Percentiles rank a stretch among this genome's conserved stretches.
phyloP scores from a whole-genome alignment of 139 green algal genomes.

The Diplosphaera chodatii region DNA sequence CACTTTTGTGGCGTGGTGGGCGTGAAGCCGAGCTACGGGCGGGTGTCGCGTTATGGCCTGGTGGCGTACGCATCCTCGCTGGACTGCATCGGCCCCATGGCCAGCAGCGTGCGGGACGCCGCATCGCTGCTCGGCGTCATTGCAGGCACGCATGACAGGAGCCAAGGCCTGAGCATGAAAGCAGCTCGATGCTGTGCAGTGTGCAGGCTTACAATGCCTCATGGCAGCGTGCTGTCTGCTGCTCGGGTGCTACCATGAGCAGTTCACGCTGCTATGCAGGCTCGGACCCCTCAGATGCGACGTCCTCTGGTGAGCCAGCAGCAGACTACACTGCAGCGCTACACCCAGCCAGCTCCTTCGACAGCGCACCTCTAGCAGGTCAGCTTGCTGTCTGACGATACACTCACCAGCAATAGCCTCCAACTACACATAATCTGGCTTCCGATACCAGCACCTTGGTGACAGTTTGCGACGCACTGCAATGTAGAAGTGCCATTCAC shows the following conservation, averaged over 20 bases:
- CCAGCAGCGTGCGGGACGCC: constrained; percentile 77
- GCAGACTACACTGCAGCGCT: constrained; percentile 46
- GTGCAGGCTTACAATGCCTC: too few species aligned
- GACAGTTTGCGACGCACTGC: too few species aligned
- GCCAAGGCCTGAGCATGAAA: too few species aligned
- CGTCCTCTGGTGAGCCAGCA: constrained; percentile 24
- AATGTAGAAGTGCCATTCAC: too few species aligned
- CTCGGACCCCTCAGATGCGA: constrained; percentile 61
- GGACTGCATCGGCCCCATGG: constrained; percentile 82
- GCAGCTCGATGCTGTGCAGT: too few species aligned
- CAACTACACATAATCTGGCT: too few species aligned
- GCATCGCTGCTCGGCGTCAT: constrained; percentile 76
- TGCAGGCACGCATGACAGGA: constrained; percentile 53
- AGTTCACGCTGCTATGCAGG: too few species aligned
- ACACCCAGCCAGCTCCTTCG: constrained; percentile 26
- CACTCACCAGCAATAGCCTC: too few species aligned
- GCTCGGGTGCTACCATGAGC: too few species aligned
- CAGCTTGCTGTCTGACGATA: too few species aligned
- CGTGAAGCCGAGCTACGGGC: constrained; percentile 95
- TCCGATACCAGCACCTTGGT: too few species aligned
- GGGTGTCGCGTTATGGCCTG: constrained; percentile 83
- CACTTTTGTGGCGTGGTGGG: constrained; percentile 94
- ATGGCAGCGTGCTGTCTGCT: too few species aligned
- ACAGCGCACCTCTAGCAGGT: constrained; percentile 50
- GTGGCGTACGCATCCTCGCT: constrained; percentile 93